phyloP scores from a whole-genome alignment of 352 stramenopile genomes.

The Globisporangium yorkense region DNA sequence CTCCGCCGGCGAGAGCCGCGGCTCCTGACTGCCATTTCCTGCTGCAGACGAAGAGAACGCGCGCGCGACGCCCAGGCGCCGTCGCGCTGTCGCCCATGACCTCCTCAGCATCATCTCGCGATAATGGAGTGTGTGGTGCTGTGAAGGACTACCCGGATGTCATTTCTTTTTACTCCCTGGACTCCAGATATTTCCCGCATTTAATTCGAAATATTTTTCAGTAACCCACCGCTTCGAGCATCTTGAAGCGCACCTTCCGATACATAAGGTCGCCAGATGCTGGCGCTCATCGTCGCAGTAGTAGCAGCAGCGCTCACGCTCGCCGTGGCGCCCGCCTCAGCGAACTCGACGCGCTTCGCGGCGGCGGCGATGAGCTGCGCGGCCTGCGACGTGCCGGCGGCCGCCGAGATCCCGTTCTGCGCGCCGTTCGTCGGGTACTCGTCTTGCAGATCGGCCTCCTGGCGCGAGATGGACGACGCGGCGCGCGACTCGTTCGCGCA shows the following conservation, averaged over 20 bases:
- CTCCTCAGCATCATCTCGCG: neutral
- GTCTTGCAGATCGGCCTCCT: slow-evolving; percentile 45
- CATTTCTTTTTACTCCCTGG: no score
- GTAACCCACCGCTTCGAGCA: no score
- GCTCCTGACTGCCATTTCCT: neutral
- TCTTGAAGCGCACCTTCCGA: no score
- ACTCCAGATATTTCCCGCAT: no score
- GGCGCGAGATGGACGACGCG: slow-evolving; percentile 40
- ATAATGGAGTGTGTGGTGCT: neutral
- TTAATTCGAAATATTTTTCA: no score
- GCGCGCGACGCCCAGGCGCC: no score
- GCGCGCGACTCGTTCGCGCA: slow-evolving; percentile 28
- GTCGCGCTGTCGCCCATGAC: no score
- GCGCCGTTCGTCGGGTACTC: slow-evolving; percentile 41
- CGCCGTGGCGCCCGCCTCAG: neutral
- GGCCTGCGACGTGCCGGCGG: slow-evolving; percentile 47
- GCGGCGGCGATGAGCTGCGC: slow-evolving; percentile 17
- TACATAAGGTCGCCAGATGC: no score
- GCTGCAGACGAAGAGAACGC: neutral
- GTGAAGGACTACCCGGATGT: no score
- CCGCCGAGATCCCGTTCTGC: slow-evolving; percentile 50
- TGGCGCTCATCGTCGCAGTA: neutral
- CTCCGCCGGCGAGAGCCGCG: slow-evolving; percentile 33
- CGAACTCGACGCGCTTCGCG: no score
- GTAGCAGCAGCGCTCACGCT: neutral